Percentiles rank a stretch among this genome's conserved stretches.
Evolutionary conservation across 2,329 filamentous ascomycete species (phyloP).

Genomic region (Aureobasidium mangrovei): DNA sequence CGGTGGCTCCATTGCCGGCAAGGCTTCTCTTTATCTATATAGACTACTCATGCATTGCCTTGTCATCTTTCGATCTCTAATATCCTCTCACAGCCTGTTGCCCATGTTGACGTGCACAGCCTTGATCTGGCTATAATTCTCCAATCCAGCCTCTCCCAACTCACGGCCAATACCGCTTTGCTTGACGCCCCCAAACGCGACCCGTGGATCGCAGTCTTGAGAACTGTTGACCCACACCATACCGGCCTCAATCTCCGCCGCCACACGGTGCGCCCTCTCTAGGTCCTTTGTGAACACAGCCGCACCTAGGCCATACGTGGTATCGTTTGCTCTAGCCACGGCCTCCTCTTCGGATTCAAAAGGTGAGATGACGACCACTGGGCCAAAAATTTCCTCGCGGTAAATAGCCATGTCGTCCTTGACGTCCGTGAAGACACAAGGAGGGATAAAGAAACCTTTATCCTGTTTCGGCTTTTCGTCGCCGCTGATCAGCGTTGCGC

Average conservation of each 20-base stretch:
- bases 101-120: background rate
- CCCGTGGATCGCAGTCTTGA: slow-evolving; percentile 33
- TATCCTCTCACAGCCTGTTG: background rate
- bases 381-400: slow-evolving; percentile 38
- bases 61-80: too few relatives aligned
- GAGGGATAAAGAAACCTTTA: slow-evolving; percentile 19
- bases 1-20: too few relatives aligned
- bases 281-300: slow-evolving; percentile 36
- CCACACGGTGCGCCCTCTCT: slow-evolving; percentile 34
- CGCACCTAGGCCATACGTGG: slow-evolving; percentile 35
- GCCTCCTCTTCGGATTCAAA: slow-evolving; percentile 35
- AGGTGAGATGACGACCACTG: slow-evolving; percentile 32
- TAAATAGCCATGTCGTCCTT: slow-evolving; percentile 18
- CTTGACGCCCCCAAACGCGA: slow-evolving; percentile 33
- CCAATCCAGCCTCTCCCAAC: slow-evolving; percentile 19
- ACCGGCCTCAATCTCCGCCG: slow-evolving; percentile 36
- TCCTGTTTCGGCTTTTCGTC: slow-evolving; percentile 7
- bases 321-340: slow-evolving; percentile 32
- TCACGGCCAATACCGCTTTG: slow-evolving; percentile 29
- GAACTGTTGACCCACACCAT: slow-evolving; percentile 41
- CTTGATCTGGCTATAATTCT: slow-evolving; percentile 17
- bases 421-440: slow-evolving; percentile 20
- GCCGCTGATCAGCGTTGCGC: slow-evolving; percentile 16
- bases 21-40: too few relatives aligned
- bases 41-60: too few relatives aligned